Evolutionary conservation across 2,329 filamentous ascomycete genomes (phyloP), one percentile per base, ranked within the genome.

Genomic region (Aspergillus felis): DNA sequence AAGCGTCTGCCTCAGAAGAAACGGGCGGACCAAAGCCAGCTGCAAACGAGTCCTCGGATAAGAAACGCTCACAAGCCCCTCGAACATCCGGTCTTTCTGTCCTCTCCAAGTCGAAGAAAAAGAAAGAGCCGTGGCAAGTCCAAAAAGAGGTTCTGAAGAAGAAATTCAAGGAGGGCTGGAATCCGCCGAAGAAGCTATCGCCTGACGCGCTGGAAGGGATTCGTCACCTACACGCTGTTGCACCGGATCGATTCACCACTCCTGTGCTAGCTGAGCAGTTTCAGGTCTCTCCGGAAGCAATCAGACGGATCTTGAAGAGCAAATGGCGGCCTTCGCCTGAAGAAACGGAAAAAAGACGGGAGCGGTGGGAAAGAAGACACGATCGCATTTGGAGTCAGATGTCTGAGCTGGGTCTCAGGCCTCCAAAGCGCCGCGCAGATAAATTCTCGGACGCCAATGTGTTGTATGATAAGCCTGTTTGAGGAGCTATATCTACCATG

Each of bases 171-270:
- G 86, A 76, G 42, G 78, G 87, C 9, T 99, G 93, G 92, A 82
- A 82, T 28, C 93, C 94, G 29, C 83, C 84, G 51, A 97, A 96
- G 74, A 87, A 87, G 57, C 82, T 99, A 9, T 97, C 94, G 0
- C 94, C 94, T 0, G 93, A 97, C 73, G 91, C 92, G 1, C 80
- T 97, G 32, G 87, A 90, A n/a, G 92, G 92, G 46, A 96, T 99
- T 65, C 87, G 92, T 46, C 87, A 90, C 22, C 80, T 99, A 35
- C 86, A 97, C 72, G 78, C 82, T 27, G 87, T 91, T 65, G 88
- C 91, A 61, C 91, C 93, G 0, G 82, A 88, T 2, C 81, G 83
- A 57, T 97, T 92, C 77, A 89, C 88, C 3, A 95, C 89, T 0
- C 74, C 82, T 17, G 82, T 85, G 35, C 84, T 97, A 14, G 85